These are phyloP conservation scores for Hysterangium stoloniferum DNA, from an alignment of 768 basidiomycete genomes.

Conservation along the genomic window DNA sequence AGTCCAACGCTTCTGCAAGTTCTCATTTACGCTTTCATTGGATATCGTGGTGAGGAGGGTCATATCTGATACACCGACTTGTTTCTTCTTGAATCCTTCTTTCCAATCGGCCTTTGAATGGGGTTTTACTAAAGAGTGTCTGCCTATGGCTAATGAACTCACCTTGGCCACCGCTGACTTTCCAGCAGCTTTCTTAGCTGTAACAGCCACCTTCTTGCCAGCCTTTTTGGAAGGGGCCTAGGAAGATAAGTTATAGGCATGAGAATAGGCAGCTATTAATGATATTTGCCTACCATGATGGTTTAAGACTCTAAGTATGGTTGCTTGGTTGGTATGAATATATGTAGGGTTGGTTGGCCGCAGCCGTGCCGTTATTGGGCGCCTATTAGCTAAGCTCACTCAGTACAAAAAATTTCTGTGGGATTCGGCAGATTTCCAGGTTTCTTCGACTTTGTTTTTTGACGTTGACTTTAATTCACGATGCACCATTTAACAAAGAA, in stretches of 20 bases:
- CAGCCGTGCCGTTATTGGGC: not conserved
- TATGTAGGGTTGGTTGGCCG: not conserved
- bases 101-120: slow-evolving; percentile 89
- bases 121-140: not conserved
- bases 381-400: too few species aligned
- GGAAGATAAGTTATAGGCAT: not conserved
- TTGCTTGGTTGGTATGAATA: not conserved
- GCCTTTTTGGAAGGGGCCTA: slow-evolving; percentile 89
- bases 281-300: not conserved
- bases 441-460: not conserved
- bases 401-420: slow-evolving; percentile 12
- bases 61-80: slow-evolving; percentile 98
- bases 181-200: slow-evolving; percentile 51
- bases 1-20: slow-evolving; percentile 93
- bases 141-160: slow-evolving; percentile 11
- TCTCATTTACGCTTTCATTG: slow-evolving; percentile 96
- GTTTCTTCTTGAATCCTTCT: slow-evolving; percentile 99
- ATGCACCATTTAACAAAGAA: slow-evolving; percentile 70
- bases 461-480: slow-evolving; percentile 15
- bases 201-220: slow-evolving; percentile 66
- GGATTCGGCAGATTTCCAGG: slow-evolving; percentile 1
- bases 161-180: slow-evolving; percentile 72
- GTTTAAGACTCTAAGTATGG: not conserved
- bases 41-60: slow-evolving; percentile 93
- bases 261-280: not conserved